Evolutionary conservation across 1,284 basidiomycete species (phyloP).

Genomic region (Chondrostereum purpureum): DNA sequence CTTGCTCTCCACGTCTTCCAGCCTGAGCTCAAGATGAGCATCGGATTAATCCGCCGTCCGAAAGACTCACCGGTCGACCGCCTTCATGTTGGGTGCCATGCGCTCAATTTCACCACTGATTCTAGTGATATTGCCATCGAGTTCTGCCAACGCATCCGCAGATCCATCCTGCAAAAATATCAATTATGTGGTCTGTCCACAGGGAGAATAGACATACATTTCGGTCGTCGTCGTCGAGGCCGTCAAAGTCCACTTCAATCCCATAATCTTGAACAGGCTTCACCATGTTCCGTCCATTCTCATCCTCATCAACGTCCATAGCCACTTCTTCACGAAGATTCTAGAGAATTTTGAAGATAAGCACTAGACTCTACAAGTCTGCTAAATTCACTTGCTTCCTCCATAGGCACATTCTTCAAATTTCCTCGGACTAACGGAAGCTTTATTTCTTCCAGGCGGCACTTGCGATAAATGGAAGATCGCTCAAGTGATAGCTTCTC

Average conservation of each 20-base stretch:
- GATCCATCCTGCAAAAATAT: slow-evolving; percentile 47
- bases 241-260: slow-evolving; percentile 84
- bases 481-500: slow-evolving; percentile 85
- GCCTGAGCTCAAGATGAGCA: slow-evolving; percentile 54
- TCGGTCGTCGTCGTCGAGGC: slow-evolving; percentile 78
- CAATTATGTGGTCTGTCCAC: no score
- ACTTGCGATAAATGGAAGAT: slow-evolving; percentile 83
- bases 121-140: slow-evolving; percentile 74
- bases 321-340: slow-evolving; percentile 78
- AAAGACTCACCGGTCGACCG: slow-evolving; percentile 68
- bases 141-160: slow-evolving; percentile 62
- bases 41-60: neutral
- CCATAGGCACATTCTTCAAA: slow-evolving; percentile 86
- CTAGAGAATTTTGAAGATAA: slow-evolving; percentile 27
- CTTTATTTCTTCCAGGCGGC: slow-evolving; percentile 88
- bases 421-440: slow-evolving; percentile 76
- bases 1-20: slow-evolving; percentile 89
- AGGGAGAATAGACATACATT: slow-evolving; percentile 46
- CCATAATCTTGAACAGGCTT: slow-evolving; percentile 78
- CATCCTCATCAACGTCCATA: slow-evolving; percentile 87
- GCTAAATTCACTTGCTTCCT: slow-evolving; percentile 71
- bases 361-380: slow-evolving; percentile 1
- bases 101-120: slow-evolving; percentile 82
- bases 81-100: slow-evolving; percentile 96
- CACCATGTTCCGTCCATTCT: slow-evolving; percentile 68